Conservation (phyloP, 345 rosid genomes). For the Pugionium cornutum region DNA sequence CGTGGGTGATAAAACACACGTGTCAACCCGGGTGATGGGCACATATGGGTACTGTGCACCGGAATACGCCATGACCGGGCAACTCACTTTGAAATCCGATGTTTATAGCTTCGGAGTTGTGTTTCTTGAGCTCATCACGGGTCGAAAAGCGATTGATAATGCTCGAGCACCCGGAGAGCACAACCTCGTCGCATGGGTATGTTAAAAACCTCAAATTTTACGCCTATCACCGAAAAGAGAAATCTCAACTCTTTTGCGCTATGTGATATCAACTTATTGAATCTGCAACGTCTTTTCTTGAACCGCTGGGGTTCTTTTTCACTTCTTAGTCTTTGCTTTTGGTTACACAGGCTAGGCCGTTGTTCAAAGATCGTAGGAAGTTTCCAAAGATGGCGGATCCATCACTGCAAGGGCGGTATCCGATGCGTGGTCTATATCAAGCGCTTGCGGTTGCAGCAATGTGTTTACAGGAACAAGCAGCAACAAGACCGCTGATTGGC, state of each 20-base stretch:
- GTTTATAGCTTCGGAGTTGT: conserved; percentile 98
- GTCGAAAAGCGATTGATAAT: conserved; percentile 94
- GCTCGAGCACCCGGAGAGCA: conserved; percentile 78
- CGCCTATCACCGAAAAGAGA: neutral
- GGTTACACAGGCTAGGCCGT: conserved; percentile 78
- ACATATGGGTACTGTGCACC: conserved; percentile 99
- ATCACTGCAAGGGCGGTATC: conserved; percentile 79
- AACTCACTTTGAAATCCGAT: conserved; percentile 90
- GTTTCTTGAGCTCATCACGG: conserved; percentile 91
- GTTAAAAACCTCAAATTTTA: conserved; percentile 24
- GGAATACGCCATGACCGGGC: conserved; percentile 98
- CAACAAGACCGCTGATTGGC: conserved; percentile 89
- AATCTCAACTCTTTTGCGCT: conserved; percentile 7
- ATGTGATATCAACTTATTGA: neutral
- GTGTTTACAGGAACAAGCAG: conserved; percentile 98
- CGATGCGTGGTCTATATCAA: conserved; percentile 94
- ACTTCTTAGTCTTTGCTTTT: conserved; percentile 23
- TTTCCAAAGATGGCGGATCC: conserved; percentile 98
- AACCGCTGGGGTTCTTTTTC: conserved; percentile 17
- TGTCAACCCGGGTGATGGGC: conserved; percentile 98
- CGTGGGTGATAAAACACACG: conserved; percentile 97
- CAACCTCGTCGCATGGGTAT: conserved; percentile 97
- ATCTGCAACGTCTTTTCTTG: neutral
- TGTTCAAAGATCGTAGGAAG: conserved; percentile 93
- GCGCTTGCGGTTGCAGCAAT: conserved; percentile 98